A percentile compares a stretch with the other conserved stretches of the same genome.
These are phyloP conservation scores for Cryptomeria japonica DNA, from an alignment of 75 land plant species.

Conservation along the genomic window DNA sequence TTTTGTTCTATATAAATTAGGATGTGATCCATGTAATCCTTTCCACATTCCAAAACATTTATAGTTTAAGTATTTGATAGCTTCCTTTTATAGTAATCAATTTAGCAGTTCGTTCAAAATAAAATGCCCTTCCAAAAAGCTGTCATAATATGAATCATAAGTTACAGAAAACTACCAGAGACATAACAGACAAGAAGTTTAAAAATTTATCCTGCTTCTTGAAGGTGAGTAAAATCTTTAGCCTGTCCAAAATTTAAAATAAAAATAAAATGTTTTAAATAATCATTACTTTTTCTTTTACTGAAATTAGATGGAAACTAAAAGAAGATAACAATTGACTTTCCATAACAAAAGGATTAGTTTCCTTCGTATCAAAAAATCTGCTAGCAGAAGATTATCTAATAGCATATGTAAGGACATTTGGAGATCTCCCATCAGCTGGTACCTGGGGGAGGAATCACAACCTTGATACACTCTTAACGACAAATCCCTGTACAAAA, in stretches of 20 bases:
- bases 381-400: not conserved
- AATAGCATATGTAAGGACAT: not conserved
- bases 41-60: not conserved
- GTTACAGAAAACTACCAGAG: not conserved
- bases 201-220: not conserved
- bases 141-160: not conserved
- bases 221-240: not conserved
- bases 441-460: no score
- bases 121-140: not conserved
- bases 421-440: not conserved
- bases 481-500: no score
- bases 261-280: not conserved
- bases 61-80: not conserved
- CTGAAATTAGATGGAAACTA: not conserved
- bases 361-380: not conserved
- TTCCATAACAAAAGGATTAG: not conserved
- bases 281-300: not conserved
- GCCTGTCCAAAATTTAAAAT: not conserved
- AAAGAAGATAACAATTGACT: not conserved
- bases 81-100: not conserved
- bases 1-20: not conserved
- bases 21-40: not conserved
- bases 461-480: no score
- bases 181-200: not conserved
- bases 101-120: not conserved